Evolutionary conservation across 306 rosid species (phyloP).

Genomic region (Astragalus glycyphyllos): DNA sequence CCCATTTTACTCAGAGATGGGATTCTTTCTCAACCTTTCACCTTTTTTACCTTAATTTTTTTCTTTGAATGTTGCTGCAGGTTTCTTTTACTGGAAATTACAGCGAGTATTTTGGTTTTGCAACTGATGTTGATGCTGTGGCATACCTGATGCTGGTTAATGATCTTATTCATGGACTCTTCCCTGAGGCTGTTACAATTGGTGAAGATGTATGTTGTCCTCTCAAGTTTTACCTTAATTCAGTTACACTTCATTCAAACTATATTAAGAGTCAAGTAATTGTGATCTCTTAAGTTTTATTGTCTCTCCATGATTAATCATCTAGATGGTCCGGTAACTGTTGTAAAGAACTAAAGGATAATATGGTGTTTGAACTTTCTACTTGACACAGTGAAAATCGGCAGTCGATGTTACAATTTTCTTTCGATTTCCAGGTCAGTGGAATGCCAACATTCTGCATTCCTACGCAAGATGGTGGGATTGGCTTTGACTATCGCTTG

Average conservation of each 20-base stretch:
- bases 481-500: slow-evolving; percentile 94
- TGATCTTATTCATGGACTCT: slow-evolving; percentile 95
- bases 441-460: slow-evolving; percentile 97
- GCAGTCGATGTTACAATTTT: slow-evolving; percentile 23
- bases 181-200: slow-evolving; percentile 82
- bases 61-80: slow-evolving; percentile 47
- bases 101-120: slow-evolving; percentile 80
- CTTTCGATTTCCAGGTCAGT: slow-evolving; percentile 76
- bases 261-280: slow-evolving; percentile 21
- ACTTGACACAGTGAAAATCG: slow-evolving; percentile 31
- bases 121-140: slow-evolving; percentile 96
- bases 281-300: slow-evolving; percentile 23
- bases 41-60: slow-evolving; percentile 1
- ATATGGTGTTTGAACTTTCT: slow-evolving; percentile 21
- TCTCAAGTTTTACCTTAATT: slow-evolving; percentile 37
- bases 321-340: slow-evolving; percentile 18
- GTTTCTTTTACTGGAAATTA: slow-evolving; percentile 93
- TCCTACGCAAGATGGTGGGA: slow-evolving; percentile 86
- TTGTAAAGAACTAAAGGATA: slow-evolving; percentile 22
- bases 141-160: slow-evolving; percentile 94
- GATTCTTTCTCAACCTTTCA: slow-evolving; percentile 24
- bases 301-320: slow-evolving; percentile 27
- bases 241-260: slow-evolving; percentile 26
- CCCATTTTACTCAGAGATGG: slow-evolving; percentile 5
- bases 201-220: slow-evolving; percentile 94